Conservation (phyloP, 2,329 filamentous ascomycete genomes). For the Cytospora leucostoma region DNA sequence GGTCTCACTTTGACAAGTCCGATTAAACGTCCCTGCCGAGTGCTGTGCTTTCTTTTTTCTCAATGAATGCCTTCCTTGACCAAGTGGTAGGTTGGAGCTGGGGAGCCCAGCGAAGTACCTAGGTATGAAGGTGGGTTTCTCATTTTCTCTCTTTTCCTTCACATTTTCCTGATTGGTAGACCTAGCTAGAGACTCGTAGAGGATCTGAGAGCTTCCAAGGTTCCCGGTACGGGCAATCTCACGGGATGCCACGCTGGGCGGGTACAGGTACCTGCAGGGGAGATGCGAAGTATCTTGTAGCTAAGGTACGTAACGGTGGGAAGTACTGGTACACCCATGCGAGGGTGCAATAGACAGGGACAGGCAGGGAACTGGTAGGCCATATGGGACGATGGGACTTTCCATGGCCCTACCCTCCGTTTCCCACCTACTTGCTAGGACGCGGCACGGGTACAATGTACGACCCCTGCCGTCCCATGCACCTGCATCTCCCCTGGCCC, state of each 20-base stretch:
- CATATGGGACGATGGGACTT: background rate
- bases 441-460: background rate
- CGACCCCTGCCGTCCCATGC: background rate
- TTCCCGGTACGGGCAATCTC: background rate
- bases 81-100: too few relatives aligned
- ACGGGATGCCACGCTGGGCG: background rate
- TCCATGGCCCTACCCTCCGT: background rate
- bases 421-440: background rate
- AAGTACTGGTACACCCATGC: background rate
- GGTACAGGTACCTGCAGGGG: constrained; percentile 1
- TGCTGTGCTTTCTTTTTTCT: background rate
- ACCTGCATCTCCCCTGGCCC: constrained; percentile 3
- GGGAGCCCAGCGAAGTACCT: too few relatives aligned
- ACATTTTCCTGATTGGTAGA: too few relatives aligned
- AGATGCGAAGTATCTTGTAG: background rate
- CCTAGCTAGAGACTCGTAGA: background rate
- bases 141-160: too few relatives aligned
- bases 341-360: constrained; percentile 3
- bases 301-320: background rate
- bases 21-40: background rate
- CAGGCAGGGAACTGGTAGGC: background rate
- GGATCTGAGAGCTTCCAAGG: background rate
- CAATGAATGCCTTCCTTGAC: background rate
- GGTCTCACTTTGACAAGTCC: background rate
- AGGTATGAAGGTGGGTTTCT: too few relatives aligned